Evolutionary conservation across 805 yeast genomes (phyloP).

Genomic region (Candida gorgasii): DNA sequence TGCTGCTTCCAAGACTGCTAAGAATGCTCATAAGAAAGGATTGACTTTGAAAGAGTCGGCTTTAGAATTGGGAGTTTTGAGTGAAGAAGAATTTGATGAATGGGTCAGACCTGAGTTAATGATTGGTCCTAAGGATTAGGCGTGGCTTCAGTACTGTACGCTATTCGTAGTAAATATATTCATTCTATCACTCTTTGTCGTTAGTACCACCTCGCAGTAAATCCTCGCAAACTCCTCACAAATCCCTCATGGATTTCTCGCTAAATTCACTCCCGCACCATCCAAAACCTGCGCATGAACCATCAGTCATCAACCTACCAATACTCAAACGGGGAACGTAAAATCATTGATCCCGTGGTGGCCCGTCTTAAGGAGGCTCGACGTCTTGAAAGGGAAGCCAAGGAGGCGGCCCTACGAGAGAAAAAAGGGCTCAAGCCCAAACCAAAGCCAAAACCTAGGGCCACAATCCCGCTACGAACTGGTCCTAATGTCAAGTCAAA

Average conservation of each 20-base stretch:
- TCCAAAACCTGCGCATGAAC: too few relatives aligned
- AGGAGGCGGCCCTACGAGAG: conserved; percentile 33
- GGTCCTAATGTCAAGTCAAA: conserved; percentile 6
- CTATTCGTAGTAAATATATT: too few relatives aligned
- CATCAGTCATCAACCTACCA: conserved; percentile 10
- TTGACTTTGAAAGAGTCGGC: conserved; percentile 94
- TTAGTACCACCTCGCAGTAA: neutral
- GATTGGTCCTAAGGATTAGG: conserved; percentile 83
- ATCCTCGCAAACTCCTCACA: neutral
- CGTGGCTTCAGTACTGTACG: too few relatives aligned
- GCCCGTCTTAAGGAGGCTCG: conserved; percentile 67
- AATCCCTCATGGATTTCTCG: too few relatives aligned
- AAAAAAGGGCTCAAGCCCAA: conserved; percentile 32
- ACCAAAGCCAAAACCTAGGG: conserved; percentile 12
- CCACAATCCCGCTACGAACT: conserved; percentile 12
- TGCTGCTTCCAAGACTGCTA: conserved; percentile 95
- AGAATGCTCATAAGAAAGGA: conserved; percentile 98
- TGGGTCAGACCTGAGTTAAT: conserved; percentile 98
- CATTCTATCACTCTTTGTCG: too few relatives aligned
- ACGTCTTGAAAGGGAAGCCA: conserved; percentile 51
- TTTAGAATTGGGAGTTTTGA: conserved; percentile 82
- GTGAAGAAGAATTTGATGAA: conserved; percentile 84
- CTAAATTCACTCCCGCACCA: too few relatives aligned
- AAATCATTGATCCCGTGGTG: conserved; percentile 64
- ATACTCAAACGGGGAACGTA: conserved; percentile 22